These are phyloP conservation scores for Aspergillus ostianus DNA, from an alignment of 495 filamentous ascomycete species.

Conservation along the genomic window DNA sequence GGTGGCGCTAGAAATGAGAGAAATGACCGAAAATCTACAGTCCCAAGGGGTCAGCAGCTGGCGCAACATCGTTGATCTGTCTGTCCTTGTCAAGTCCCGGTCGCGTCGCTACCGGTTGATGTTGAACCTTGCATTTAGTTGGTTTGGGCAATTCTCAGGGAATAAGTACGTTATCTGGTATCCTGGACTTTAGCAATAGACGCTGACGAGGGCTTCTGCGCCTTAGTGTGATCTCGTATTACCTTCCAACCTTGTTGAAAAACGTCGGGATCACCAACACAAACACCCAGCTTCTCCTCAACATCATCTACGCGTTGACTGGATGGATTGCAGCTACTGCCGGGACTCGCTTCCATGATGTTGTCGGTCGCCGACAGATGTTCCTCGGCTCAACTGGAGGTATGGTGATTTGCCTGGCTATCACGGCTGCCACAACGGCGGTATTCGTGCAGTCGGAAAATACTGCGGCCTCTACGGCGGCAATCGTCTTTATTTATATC, in stretches of 20 bases:
- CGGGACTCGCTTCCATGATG: conserved; percentile 63
- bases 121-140: conserved; percentile 56
- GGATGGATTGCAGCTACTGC: conserved; percentile 60
- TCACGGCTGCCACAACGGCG: conserved; percentile 54
- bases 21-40: conserved; percentile 52
- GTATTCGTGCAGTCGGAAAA: conserved; percentile 44
- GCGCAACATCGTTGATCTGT: conserved; percentile 52
- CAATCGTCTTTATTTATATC: conserved; percentile 59
- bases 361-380: conserved; percentile 54
- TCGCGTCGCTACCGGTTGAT: conserved; percentile 57
- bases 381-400: conserved; percentile 58
- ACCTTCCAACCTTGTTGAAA: conserved; percentile 38
- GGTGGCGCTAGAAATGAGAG: conserved; percentile 56
- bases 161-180: conserved; percentile 25
- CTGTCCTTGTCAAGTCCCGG: conserved; percentile 56
- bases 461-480: conserved; percentile 43
- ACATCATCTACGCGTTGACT: conserved; percentile 59
- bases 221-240: conserved; percentile 37
- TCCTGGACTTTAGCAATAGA: background rate
- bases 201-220: too few species aligned
- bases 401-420: conserved; percentile 55
- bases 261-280: conserved; percentile 37
- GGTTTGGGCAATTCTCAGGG: conserved; percentile 48
- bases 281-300: conserved; percentile 56
- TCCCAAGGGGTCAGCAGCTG: conserved; percentile 38